Evolutionary conservation across 257 asterid species (phyloP).

Genomic region (Solanum appendiculatum): DNA sequence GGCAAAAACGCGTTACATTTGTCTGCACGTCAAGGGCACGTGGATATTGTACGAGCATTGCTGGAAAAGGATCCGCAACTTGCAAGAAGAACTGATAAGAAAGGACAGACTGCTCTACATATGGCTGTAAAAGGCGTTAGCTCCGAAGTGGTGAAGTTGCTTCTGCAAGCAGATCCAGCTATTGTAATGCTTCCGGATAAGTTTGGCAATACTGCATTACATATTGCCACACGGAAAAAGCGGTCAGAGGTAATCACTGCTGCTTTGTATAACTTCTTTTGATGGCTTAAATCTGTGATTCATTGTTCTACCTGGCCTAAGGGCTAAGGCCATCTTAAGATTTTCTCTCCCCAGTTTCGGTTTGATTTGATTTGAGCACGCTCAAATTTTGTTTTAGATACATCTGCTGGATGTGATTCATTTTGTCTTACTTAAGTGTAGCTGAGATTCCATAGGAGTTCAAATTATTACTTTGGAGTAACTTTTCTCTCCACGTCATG

Average conservation of each 20-base stretch:
- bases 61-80: slow-evolving; percentile 58
- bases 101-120: slow-evolving; percentile 68
- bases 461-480: background rate
- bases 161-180: slow-evolving; percentile 54
- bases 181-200: slow-evolving; percentile 68
- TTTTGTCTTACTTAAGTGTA: background rate
- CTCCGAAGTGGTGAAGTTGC: slow-evolving; percentile 36
- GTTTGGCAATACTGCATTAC: slow-evolving; percentile 57
- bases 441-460: background rate
- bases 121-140: slow-evolving; percentile 75
- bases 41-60: slow-evolving; percentile 39
- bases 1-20: slow-evolving; percentile 65
- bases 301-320: background rate
- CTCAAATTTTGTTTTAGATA: background rate
- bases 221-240: slow-evolving; percentile 67
- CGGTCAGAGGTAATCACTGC: slow-evolving; percentile 43
- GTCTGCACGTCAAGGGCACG: slow-evolving; percentile 67
- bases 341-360: background rate
- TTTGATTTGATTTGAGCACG: background rate
- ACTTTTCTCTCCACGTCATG: background rate
- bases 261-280: background rate
- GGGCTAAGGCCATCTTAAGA: background rate
- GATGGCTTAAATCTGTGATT: background rate
- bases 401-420: background rate
- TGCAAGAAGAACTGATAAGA: slow-evolving; percentile 61